Base-by-base conservation (phyloP, 1,139 yeast genomes). In the Debaryomyces fabryi region DNA sequence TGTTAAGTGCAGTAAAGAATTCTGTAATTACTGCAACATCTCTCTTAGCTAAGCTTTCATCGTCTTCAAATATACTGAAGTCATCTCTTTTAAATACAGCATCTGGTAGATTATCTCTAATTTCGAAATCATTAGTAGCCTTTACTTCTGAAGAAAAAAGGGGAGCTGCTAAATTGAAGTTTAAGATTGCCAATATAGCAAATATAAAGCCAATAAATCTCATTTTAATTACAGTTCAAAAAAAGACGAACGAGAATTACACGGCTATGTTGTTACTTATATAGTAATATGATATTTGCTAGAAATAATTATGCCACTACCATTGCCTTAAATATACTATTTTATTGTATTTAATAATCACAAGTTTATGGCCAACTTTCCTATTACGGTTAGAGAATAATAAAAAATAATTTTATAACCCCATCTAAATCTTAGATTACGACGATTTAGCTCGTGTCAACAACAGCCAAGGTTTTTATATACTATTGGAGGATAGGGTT, bases 1-100 rank as follows among this genome's bases (percentile, higher is more conserved):
- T 54, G 55, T 68, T 68, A 49, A 68, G 58, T 7, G 57, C 57
- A 20, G 64, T 62, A 49, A 67, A 63, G 18, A 64, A 58, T n/a
- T 58, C 52, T 2, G 72, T 67, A 44, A 68, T 63, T 10, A 59
- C 56, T 8, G 58, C 50, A 44, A 58, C 59, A 32, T 64, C 71
- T 58, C 67, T 63, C 48, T 65, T 65, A 9, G 15, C 24, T 13
- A 27, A 38, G 12, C 20, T n/a, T n/a, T 38, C 23, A 15, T 38
- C 30, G 6, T 38, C 32, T 27, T 38, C 38, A 18, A 35, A 35
- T 20, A 35, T 20, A 6, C 24, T 23, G 24, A 18, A n/a, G 4
- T 15, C 36, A 6, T 39, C 42, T n/a, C 42, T 39, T 29, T 39
- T 39, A 7, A 16, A 16, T 6, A 39, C 20, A 9, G 15, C 6